Evolutionary conservation across 495 filamentous ascomycete genomes (phyloP).

Genomic region (Neurospora sp.): DNA sequence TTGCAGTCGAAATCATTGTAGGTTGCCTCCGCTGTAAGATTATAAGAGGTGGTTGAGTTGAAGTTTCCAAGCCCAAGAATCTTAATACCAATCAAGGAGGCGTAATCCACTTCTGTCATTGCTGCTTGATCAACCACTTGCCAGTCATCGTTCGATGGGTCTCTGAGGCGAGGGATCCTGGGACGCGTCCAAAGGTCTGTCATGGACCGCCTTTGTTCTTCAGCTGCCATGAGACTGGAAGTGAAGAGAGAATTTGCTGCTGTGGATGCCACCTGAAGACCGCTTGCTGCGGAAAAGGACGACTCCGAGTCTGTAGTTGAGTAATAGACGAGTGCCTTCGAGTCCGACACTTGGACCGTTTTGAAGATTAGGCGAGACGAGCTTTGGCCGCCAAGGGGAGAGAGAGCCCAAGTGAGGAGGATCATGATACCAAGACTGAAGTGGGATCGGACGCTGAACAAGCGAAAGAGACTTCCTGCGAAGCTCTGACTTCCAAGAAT

Average conservation of each 20-base stretch:
- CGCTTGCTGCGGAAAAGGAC: background rate
- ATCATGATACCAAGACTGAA: background rate
- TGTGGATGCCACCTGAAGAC: background rate
- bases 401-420: background rate
- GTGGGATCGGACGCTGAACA: background rate
- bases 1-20: background rate
- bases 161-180: background rate
- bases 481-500: background rate
- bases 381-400: background rate
- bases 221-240: background rate
- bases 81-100: background rate
- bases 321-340: background rate
- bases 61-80: background rate
- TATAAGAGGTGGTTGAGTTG: background rate
- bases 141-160: background rate
- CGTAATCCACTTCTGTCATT: background rate
- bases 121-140: background rate
- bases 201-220: background rate
- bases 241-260: background rate
- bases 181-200: background rate
- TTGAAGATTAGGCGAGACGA: background rate
- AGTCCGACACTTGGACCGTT: background rate
- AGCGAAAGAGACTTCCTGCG: background rate
- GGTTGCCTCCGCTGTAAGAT: background rate
- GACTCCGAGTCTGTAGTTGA: background rate